A percentile compares a stretch with the other conserved stretches of the same genome.
Conservation (phyloP, 2,329 filamentous ascomycete species). For the Ascochyta viciae-villosae region DNA sequence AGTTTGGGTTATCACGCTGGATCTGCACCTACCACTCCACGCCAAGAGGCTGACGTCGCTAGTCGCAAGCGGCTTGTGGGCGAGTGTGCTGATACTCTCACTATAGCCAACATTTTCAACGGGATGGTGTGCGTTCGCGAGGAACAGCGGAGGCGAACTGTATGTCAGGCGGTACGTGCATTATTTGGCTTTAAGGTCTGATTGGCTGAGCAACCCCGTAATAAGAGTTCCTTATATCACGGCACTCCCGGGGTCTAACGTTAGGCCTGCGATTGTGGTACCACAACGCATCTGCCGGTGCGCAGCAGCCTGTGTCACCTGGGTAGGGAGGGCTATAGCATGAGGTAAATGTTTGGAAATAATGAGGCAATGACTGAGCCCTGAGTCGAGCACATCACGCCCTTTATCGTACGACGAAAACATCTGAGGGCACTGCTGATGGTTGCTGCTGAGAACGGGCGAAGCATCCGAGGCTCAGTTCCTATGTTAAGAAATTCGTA, state of each 20-base stretch:
- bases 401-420: background rate
- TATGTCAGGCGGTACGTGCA: background rate
- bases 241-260: background rate
- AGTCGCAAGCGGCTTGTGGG: background rate
- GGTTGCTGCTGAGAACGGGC: background rate
- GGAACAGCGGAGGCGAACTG: background rate
- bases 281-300: slow-evolving; percentile 11
- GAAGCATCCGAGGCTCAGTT: background rate
- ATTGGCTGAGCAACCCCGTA: slow-evolving; percentile 3
- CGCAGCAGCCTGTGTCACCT: slow-evolving; percentile 9
- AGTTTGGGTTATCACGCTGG: background rate
- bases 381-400: background rate
- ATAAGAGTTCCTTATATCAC: background rate
- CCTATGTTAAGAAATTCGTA: background rate
- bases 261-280: background rate
- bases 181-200: background rate
- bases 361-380: background rate
- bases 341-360: background rate
- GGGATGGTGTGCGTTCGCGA: background rate
- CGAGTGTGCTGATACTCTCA: background rate
- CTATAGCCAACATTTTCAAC: background rate
- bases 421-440: background rate
- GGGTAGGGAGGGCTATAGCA: slow-evolving; percentile 2
- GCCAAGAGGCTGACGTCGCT: slow-evolving; percentile 1
- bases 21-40: slow-evolving; percentile 5